Conservation (phyloP, 352 stramenopile species). For the Aphanomyces invadans region DNA sequence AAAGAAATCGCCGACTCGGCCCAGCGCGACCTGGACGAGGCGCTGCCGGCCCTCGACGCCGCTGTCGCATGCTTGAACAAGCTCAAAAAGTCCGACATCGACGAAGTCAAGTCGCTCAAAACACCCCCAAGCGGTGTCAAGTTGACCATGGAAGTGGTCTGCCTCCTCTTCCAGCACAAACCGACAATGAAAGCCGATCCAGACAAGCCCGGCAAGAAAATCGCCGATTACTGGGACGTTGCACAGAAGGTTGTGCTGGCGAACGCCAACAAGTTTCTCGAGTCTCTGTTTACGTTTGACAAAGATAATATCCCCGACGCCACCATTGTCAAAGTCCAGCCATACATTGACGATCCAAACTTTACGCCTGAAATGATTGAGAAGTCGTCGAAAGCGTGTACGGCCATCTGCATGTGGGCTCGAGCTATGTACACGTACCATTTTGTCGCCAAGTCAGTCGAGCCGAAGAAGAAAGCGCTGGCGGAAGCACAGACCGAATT, state of each 20-base stretch:
- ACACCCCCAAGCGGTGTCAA: slow-evolving; percentile 86
- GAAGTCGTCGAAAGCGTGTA: slow-evolving; percentile 88
- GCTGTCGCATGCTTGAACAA: slow-evolving; percentile 85
- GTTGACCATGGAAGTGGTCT: slow-evolving; percentile 89
- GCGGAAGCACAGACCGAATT: slow-evolving; percentile 50
- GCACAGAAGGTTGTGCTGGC: slow-evolving; percentile 84
- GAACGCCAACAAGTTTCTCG: slow-evolving; percentile 90
- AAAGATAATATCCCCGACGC: slow-evolving; percentile 91
- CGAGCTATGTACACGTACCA: slow-evolving; percentile 82
- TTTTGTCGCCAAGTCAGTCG: slow-evolving; percentile 71
- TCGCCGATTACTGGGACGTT: slow-evolving; percentile 88
- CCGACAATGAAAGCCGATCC: slow-evolving; percentile 82
- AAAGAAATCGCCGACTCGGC: slow-evolving; percentile 88
- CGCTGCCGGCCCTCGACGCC: slow-evolving; percentile 76
- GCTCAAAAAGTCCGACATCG: slow-evolving; percentile 88
- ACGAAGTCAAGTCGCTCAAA: slow-evolving; percentile 89
- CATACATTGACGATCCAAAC: slow-evolving; percentile 86
- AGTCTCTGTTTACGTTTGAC: slow-evolving; percentile 84
- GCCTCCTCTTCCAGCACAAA: slow-evolving; percentile 87
- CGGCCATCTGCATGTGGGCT: slow-evolving; percentile 87
- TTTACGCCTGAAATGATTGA: slow-evolving; percentile 88
- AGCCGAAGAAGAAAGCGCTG: slow-evolving; percentile 65
- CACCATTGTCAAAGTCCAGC: slow-evolving; percentile 71
- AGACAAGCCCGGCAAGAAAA: slow-evolving; percentile 83
- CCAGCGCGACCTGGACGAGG: slow-evolving; percentile 80